Base-by-base conservation (phyloP, 2,329 filamentous ascomycete genomes). In the Xylariaceae sp. region DNA sequence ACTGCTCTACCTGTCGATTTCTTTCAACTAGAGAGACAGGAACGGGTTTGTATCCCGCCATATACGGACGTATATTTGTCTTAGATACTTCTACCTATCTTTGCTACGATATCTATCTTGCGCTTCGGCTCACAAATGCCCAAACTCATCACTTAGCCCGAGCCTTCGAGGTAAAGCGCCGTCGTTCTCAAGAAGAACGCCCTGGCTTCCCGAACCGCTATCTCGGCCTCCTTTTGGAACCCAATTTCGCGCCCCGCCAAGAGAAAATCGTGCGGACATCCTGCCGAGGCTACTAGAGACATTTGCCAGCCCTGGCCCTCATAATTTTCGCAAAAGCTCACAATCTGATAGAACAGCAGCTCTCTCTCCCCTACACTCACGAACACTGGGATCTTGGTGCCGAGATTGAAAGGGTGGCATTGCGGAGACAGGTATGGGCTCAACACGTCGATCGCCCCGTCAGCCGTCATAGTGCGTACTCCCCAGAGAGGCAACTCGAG, bases 401-500 rank as follows among this genome's bases (percentile, higher is more conserved):
- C 13, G 41, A 56, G 47, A 5, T 26, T 39, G 44, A 58, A 58
- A 19, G 56, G 56, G 30, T 58, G 47, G 3, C 52, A 44, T n/a
- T 51, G 36, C 16, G 53, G 56, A n/a, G 53, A 58, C 9, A 58
- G 50, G 15, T 56, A 58, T 7, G 56, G 56, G 4, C 50, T 42
- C 4, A 26, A 40, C n/a, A 12, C 16, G 29, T 58, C 56, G 26
- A 56, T 40, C 21, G 30, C 30, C 8, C 53, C 53, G 37, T 46
- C 16, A 12, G 26, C 40, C 18, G 53, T 49, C 30, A 58, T 15
- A 13, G 32, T 42, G 30, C 16, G 40, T 10, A 47, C 53, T 13
- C 56, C 56, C 56, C 56, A 58, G 21, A 13, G 47, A 18, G 40
- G 16, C 10, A 56, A 56, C 26, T 58, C 50, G 9, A 34, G 19